Conservation (phyloP, 805 yeast species). For the Myxozyma neotropica region DNA sequence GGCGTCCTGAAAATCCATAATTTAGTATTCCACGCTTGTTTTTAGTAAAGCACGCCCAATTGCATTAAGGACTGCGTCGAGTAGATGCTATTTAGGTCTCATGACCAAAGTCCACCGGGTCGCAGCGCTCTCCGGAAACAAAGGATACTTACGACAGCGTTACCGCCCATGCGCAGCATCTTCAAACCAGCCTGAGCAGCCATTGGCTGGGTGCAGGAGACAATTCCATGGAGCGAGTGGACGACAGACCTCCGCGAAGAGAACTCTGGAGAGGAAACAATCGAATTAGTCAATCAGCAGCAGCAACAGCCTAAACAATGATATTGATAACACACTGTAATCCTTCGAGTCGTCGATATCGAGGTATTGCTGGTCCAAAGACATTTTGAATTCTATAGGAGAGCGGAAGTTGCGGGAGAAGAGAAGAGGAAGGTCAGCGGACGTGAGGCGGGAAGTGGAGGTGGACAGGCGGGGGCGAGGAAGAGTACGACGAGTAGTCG, state of each 20-base stretch:
- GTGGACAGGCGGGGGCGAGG: conserved; percentile 8
- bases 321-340: neutral
- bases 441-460: neutral
- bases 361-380: conserved; percentile 33
- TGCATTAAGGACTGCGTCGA: neutral
- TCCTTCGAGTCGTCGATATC: conserved; percentile 29
- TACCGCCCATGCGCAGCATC: conserved; percentile 71
- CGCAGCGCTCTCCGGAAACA: neutral
- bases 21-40: neutral
- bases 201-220: conserved; percentile 72
- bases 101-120: neutral
- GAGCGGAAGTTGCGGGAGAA: conserved; percentile 15
- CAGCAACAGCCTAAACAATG: neutral
- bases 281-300: conserved; percentile 1
- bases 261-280: conserved; percentile 38
- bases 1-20: conserved; percentile 39
- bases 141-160: conserved; percentile 43
- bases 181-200: conserved; percentile 74
- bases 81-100: neutral
- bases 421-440: neutral
- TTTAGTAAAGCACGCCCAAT: too few species aligned
- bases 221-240: conserved; percentile 71
- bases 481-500: neutral
- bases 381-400: conserved; percentile 26
- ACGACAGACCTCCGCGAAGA: conserved; percentile 72